Conservation (phyloP, 1,139 yeast species). For the Debaryomycetaceae sp. region DNA sequence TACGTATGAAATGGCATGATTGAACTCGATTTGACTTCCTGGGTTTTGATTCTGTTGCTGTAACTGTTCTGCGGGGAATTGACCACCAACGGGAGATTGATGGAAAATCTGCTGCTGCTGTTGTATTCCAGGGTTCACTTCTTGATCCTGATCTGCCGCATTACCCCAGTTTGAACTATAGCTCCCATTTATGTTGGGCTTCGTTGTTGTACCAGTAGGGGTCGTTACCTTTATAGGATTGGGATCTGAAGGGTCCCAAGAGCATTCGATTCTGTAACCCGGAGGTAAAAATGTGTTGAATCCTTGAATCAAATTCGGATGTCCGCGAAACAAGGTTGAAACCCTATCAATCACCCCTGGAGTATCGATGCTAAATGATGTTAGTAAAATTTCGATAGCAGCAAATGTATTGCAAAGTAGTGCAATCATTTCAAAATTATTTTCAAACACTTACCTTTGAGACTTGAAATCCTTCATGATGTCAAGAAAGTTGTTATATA, state of each 20-base stretch:
- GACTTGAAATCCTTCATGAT: conserved; percentile 98
- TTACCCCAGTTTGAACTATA: conserved; percentile 27
- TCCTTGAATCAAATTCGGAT: conserved; percentile 90
- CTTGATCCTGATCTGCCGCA: conserved; percentile 13
- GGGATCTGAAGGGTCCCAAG: conserved; percentile 84
- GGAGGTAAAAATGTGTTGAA: conserved; percentile 97
- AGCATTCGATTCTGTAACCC: conserved; percentile 92
- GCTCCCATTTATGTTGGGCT: conserved; percentile 44
- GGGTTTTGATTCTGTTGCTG: conserved; percentile 22
- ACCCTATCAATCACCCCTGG: conserved; percentile 98
- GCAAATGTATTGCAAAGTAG: conserved; percentile 1
- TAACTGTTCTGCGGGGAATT: conserved; percentile 6
- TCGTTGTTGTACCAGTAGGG: conserved; percentile 83
- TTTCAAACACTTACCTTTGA: conserved; percentile 51
- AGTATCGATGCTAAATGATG: conserved; percentile 68
- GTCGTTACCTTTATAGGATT: conserved; percentile 93
- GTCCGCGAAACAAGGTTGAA: conserved; percentile 85
- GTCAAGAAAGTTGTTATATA: conserved; percentile 91
- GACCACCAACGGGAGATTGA: not conserved
- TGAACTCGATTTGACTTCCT: conserved; percentile 91
- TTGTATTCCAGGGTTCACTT: conserved; percentile 13
- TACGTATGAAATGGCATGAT: conserved; percentile 94
- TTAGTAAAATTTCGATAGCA: conserved; percentile 8
- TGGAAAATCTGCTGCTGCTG: conserved; percentile 7
- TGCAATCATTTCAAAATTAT: not conserved